Base-by-base conservation (phyloP, 345 rosid species). In the Eutrema heterophyllum region DNA sequence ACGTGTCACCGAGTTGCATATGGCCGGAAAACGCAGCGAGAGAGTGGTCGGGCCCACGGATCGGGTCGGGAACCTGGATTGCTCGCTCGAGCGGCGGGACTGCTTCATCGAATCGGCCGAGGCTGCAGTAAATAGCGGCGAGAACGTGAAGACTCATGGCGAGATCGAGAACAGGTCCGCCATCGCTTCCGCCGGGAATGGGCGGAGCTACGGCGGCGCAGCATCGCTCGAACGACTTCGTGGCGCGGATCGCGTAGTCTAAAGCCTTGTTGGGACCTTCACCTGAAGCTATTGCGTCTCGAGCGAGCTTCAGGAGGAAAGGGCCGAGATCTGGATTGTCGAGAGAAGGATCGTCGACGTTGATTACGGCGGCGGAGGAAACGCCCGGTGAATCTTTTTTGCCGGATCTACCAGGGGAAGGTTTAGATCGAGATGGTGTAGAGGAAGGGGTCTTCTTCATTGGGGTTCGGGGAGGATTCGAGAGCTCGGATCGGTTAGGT, bases 281-380 rank as follows among this genome's bases (percentile, higher is more conserved):
- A 2, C 98, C 98, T 6, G 98, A 92, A 40, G 97, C 97, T 32
- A 92, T 88, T 4, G 98, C 84, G 72, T 95, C 98, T 0, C 99
- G 89, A 45, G 99, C 98, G 63, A 95, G 89, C 70, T 95, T 95
- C 16, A 95, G 84, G 24, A 96, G 96, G 82, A 92, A 92, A 0
- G 98, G 99, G 0, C 99, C 98, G 78, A 96, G 98, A 89, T 92
- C 98, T 62, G 99, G 98, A 70, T 96, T 92, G 81, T 92, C 98
- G 33, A 96, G 96, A 1, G 98, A 89, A 2, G 91, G 78, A 77
- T 83, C 82, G 35, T 91, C 95, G 52, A 43, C 69, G 21, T 65
- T 73, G 49, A 51, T 3, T 24, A 51, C 67, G 51, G 74, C 70
- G 71, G 75, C 40, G 57, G 77, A 49, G 21, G 83, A 64, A 18